These are phyloP conservation scores for Phaeoacremonium minimum DNA, from an alignment of 2,329 filamentous ascomycete species.

Conservation along the genomic window DNA sequence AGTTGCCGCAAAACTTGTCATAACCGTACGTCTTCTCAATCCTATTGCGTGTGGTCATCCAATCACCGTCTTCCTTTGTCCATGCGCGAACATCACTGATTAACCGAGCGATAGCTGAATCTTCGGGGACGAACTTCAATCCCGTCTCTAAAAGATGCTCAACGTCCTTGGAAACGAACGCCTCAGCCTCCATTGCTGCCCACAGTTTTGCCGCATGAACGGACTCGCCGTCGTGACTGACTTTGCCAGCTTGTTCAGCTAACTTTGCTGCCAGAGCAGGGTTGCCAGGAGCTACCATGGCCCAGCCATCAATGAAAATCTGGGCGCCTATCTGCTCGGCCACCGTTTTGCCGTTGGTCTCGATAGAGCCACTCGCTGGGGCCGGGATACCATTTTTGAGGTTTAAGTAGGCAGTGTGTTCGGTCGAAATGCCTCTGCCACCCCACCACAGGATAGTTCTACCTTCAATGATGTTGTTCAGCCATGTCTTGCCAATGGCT, in stretches of 20 bases:
- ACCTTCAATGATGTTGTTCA: slow-evolving; percentile 23
- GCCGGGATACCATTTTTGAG: slow-evolving; percentile 27
- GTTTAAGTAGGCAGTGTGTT: slow-evolving; percentile 32
- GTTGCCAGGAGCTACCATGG: slow-evolving; percentile 23
- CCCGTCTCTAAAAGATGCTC: slow-evolving; percentile 25
- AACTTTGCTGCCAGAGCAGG: slow-evolving; percentile 23
- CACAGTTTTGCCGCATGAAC: slow-evolving; percentile 30
- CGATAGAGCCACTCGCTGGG: slow-evolving; percentile 21
- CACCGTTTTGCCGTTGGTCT: slow-evolving; percentile 21
- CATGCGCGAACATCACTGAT: slow-evolving; percentile 23
- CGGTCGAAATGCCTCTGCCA: slow-evolving; percentile 29
- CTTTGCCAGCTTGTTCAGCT: slow-evolving; percentile 23
- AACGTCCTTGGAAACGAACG: slow-evolving; percentile 24
- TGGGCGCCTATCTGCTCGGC: slow-evolving; percentile 32
- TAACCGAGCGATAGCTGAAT: slow-evolving; percentile 20
- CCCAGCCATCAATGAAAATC: slow-evolving; percentile 33
- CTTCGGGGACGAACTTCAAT: slow-evolving; percentile 17
- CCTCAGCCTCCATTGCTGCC: slow-evolving; percentile 33
- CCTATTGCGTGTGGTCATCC: slow-evolving; percentile 24
- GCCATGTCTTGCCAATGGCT: slow-evolving; percentile 22
- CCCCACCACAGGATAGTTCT: slow-evolving; percentile 32
- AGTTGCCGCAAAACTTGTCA: slow-evolving; percentile 24
- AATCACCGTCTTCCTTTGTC: slow-evolving; percentile 20
- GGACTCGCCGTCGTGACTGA: slow-evolving; percentile 32
- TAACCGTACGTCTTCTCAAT: slow-evolving; percentile 27